These are phyloP conservation scores for Trifolium fragiferum DNA, from an alignment of 306 rosid genomes.

Conservation along the genomic window DNA sequence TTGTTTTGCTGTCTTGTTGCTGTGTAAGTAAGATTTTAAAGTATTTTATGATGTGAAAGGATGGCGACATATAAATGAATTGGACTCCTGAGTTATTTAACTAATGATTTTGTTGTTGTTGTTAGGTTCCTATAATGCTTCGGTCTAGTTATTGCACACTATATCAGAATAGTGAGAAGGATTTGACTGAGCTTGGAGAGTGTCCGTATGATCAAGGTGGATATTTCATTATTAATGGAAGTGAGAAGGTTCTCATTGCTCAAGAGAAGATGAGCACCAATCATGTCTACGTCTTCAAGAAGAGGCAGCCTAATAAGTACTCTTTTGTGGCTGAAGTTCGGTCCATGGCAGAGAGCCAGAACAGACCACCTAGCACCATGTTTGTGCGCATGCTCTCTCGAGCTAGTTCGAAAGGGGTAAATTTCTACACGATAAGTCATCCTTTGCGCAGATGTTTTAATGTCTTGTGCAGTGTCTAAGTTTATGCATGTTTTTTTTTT, in stretches of 20 bases:
- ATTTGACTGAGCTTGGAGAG: slow-evolving; percentile 90
- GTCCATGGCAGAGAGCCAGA: slow-evolving; percentile 97
- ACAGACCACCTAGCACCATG: slow-evolving; percentile 96
- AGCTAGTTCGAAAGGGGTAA: slow-evolving; percentile 93
- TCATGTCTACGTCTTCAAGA: slow-evolving; percentile 90
- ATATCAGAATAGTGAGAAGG: slow-evolving; percentile 90
- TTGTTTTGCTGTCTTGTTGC: background rate
- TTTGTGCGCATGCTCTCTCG: slow-evolving; percentile 96
- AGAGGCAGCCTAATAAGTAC: slow-evolving; percentile 90
- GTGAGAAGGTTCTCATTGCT: slow-evolving; percentile 91
- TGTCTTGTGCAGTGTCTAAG: slow-evolving; percentile 16
- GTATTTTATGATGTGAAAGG: background rate
- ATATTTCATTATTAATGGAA: slow-evolving; percentile 82
- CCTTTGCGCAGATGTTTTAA: slow-evolving; percentile 27
- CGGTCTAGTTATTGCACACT: slow-evolving; percentile 93
- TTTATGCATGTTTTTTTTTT: slow-evolving; percentile 25
- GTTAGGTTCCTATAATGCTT: slow-evolving; percentile 95
- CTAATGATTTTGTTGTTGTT: slow-evolving; percentile 23
- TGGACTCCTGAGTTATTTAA: background rate
- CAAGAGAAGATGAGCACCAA: slow-evolving; percentile 97
- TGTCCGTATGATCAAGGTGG: slow-evolving; percentile 97
- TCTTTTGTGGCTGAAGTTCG: slow-evolving; percentile 95
- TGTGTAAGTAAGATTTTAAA: background rate
- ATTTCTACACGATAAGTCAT: slow-evolving; percentile 13
- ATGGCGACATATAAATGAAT: background rate